Conservation (phyloP, 1,284 basidiomycete species). For the Rugosomyces carneus region DNA sequence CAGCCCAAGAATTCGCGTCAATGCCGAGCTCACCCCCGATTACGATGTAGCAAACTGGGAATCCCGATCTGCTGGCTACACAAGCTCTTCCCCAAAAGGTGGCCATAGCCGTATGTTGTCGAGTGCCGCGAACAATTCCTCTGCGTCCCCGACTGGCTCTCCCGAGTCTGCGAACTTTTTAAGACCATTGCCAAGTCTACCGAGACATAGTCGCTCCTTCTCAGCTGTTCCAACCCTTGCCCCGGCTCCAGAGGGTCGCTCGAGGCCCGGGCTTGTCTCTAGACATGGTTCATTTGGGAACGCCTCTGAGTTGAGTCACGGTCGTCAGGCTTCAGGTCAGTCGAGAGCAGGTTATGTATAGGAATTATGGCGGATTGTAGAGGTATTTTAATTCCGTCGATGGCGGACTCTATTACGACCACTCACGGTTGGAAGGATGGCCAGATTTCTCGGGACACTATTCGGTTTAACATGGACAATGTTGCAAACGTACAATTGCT, state of each 20-base stretch:
- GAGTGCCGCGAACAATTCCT: constrained; percentile 8
- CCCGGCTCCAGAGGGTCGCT: constrained; percentile 9
- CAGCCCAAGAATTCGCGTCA: background rate
- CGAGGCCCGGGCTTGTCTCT: constrained; percentile 9
- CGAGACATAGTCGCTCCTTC: constrained; percentile 14
- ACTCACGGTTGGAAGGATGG: too few relatives aligned
- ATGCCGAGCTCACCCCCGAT: constrained; percentile 1
- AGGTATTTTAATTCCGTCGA: background rate
- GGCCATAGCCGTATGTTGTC: constrained; percentile 6
- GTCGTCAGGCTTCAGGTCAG: constrained; percentile 6
- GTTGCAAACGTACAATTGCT: too few relatives aligned
- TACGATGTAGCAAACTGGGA: constrained; percentile 9
- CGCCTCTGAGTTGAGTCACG: constrained; percentile 2
- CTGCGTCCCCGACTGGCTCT: constrained; percentile 3
- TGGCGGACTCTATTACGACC: too few relatives aligned
- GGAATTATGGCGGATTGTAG: background rate
- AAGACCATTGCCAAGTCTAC: constrained; percentile 4
- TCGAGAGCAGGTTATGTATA: background rate
- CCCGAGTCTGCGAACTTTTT: background rate
- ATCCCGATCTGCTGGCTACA: constrained; percentile 1
- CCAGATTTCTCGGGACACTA: too few relatives aligned
- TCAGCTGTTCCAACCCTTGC: constrained; percentile 10
- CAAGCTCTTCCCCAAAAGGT: background rate
- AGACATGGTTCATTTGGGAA: constrained; percentile 5
- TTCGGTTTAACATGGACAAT: too few relatives aligned